phyloP scores from a whole-genome alignment of 2,329 filamentous ascomycete species.

The Cladobotryum mycophilum region DNA sequence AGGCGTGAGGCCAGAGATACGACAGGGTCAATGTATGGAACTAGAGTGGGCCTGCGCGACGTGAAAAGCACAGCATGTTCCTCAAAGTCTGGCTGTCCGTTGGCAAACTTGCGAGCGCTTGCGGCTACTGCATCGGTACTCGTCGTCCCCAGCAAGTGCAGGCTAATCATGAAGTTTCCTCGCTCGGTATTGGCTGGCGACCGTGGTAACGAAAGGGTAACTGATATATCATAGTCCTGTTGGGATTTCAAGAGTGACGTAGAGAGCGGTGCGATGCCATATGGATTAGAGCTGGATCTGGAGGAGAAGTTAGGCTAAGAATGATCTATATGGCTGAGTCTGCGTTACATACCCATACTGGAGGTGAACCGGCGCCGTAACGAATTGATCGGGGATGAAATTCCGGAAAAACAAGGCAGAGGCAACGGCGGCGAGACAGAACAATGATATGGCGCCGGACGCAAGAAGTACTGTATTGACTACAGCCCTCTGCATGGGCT shows the following conservation, averaged over 20 bases:
- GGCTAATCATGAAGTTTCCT: conserved; percentile 92
- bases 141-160: conserved; percentile 57
- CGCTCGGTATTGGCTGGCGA: conserved; percentile 67
- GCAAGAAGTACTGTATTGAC: conserved; percentile 42
- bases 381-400: conserved; percentile 50
- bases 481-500: conserved; percentile 43
- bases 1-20: conserved; percentile 56
- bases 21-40: conserved; percentile 71
- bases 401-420: conserved; percentile 50
- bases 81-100: conserved; percentile 30
- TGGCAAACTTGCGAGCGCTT: conserved; percentile 24
- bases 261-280: conserved; percentile 43
- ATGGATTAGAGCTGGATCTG: conserved; percentile 47
- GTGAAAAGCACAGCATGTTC: conserved; percentile 44
- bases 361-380: conserved; percentile 46
- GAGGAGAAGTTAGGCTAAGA: not conserved
- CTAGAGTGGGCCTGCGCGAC: conserved; percentile 67
- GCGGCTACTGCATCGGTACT: conserved; percentile 18
- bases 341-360: conserved; percentile 48
- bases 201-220: conserved; percentile 70
- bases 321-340: not conserved
- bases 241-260: conserved; percentile 52
- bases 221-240: conserved; percentile 78
- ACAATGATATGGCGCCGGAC: conserved; percentile 36
- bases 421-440: conserved; percentile 41